These are phyloP conservation scores for Astrephomene gubernaculifera DNA, from an alignment of 139 green algal genomes.

Conservation along the genomic window DNA sequence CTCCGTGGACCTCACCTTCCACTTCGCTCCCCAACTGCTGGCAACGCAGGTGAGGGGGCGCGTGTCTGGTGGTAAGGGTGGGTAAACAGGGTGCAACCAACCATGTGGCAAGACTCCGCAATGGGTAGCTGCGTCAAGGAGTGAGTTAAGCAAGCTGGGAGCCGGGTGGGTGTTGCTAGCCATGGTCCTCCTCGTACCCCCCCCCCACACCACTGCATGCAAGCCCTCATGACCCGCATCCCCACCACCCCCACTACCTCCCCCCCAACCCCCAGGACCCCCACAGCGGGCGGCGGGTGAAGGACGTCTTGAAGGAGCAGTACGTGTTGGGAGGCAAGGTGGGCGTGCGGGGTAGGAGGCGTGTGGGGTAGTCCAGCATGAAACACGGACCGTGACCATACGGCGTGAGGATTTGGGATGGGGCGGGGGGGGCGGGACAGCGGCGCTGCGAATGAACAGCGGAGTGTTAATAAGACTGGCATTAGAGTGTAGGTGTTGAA, in stretches of 20 bases:
- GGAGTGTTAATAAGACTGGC: neutral
- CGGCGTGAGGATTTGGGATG: neutral
- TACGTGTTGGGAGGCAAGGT: constrained; percentile 1
- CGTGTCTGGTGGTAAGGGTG: neutral
- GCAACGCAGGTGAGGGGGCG: neutral
- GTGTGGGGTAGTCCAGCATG: neutral
- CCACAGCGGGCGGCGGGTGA: neutral
- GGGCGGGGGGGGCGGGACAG: too few species aligned
- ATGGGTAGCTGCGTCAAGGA: neutral
- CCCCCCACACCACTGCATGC: neutral
- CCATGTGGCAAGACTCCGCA: too few species aligned
- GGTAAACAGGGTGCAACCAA: neutral
- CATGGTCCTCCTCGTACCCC: neutral
- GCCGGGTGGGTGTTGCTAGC: neutral
- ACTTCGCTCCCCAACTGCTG: constrained; percentile 52
- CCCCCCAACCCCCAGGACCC: neutral
- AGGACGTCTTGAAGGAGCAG: constrained; percentile 15
- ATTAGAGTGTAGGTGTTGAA: neutral
- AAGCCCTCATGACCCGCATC: neutral
- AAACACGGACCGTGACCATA: neutral
- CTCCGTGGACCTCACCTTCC: constrained; percentile 57
- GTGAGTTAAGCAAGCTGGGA: neutral
- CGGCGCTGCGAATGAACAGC: neutral
- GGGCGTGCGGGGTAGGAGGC: neutral
- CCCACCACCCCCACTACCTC: neutral